Evolutionary conservation across 2,329 filamentous ascomycete species (phyloP), one percentile per base, ranked within the genome.

Genomic region (Mollisiaceae sp.): DNA sequence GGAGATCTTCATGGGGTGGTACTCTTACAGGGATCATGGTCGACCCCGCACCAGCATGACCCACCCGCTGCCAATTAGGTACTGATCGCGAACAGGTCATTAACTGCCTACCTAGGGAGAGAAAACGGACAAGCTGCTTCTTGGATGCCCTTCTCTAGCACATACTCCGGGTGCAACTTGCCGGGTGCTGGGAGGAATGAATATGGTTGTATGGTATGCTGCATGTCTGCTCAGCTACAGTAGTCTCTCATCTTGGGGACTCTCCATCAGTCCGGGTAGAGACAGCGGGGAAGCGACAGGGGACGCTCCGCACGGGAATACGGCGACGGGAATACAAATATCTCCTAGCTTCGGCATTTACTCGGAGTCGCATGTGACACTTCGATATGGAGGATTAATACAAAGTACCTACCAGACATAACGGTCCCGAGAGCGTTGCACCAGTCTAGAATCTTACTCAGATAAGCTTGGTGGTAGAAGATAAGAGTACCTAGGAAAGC

Each of bases 271-370:
- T 50, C 45, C 45, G 45, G 45, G 8, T 24, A n/a, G 18, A 11
- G 45, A 50, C 18, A 50, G 45, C 45, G 45, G 45, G 45, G 45
- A 32, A 50, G 45, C 45, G 9, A 20, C 18, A 50, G 45, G 45
- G 18, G 18, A n/a, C 5, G 45, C 18, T 50, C 45, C 20, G 11
- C 45, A n/a, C 20, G 45, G 45, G 45, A n/a, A 41, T 18, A 41
- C 38, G 8, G 12, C 11, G 2, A 41, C 38, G 27, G 27, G 27
- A 32, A 43, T 43, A 18, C 14, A 43, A n/a, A 18, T 18, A 43
- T 43, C 41, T n/a, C 41, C 41, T 43, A 43, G 41, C 41, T 1
- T 43, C 41, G 41, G 41, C 15, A 1, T 4, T 2, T 2, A 18
- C 12, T 43, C 14, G 14, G 41, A 6, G 41, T 18, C 15, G 3